Evolutionary conservation across 176 grass and related monocot genomes (phyloP), one percentile per base, ranked within the genome.

Genomic region (Stipa capillata): DNA sequence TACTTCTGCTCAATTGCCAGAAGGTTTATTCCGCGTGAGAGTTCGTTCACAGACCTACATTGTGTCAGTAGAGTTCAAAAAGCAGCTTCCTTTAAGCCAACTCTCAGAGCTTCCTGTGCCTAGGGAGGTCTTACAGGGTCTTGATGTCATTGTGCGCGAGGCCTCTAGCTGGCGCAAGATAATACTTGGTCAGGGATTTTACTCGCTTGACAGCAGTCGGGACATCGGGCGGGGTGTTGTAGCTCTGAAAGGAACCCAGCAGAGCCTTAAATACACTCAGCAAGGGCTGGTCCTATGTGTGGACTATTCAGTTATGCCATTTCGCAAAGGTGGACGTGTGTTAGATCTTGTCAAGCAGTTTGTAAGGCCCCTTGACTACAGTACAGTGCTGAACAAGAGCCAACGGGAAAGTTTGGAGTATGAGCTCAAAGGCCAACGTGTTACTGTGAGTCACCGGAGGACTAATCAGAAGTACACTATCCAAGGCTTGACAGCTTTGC

Each of bases 251-350:
- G 85, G 90, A 37, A 55, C 78, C 31, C 90, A 85, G 9, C 90
- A 91, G 41, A 85, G 78, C 18, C 78, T 91, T 63, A 79, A 86
- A 74, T 7, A 52, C 53, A 88, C 85, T 62, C 65, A 82, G 47
- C 56, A 79, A 60, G 89, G 82, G 25, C 60, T 74, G 37, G 71
- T 88, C 67, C 79, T 91, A 7, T 80, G 82, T 36, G 78, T 76
- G 8, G 85, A 91, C 85, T 91, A 85, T 81, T 88, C 89, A 8
- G 59, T 70, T 67, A 85, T 88, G 89, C 85, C 85, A 29, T 91
- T 88, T 78, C 69, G 69, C 60, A 60, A 79, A 74, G 51, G 68
- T 45, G 73, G 82, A 8, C 68, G 50, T 17, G 89, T 91, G 66
- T 33, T 91, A 51, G 55, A 74, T 44, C 36, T 79, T 45, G 72